Base-by-base conservation (phyloP, 2,329 filamentous ascomycete species). In the Penicillium freii region DNA sequence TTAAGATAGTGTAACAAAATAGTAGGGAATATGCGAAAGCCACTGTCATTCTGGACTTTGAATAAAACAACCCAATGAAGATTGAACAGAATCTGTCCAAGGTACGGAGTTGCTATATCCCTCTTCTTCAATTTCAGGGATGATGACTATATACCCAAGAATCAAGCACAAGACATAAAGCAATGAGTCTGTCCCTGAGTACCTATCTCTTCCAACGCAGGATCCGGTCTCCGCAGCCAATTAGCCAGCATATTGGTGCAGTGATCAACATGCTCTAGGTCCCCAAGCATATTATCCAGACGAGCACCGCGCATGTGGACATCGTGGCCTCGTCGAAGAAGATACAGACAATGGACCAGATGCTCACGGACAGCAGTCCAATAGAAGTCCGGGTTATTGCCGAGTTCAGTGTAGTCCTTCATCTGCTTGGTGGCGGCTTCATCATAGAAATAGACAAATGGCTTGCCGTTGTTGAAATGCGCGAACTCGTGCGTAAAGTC, bases 191-290 rank as follows among this genome's bases (percentile, higher is more conserved):
- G 49, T 9, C 58, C 60, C 13, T 58, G 53, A 13, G 58, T 62
- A 2, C 60, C 60, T 19, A 61, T 27, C 15, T 54, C n/a, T 2
- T 61, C 58, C 29, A 61, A 40, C 2, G 31, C 45, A 2, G 57
- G 54, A 39, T 56, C 51, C 11, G 55, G 45, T 47, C 54, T 55
- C 23, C 57, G 51, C 29, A 62, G 23, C 53, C 51, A 61, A 44
- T 63, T 49, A 25, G 56, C 56, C 47, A 63, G 17, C 53, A 63
- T 61, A 7, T 63, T 40, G 4, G 59, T 59, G 45, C 61, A 63
- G 25, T 63, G 61, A 48, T 61, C 59, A 39, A 61, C 58, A 54
- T 63, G 61, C 8, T 61, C 58, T 10, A 63, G 43, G 45, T 61
- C 56, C 0, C 40, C 47, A n/a, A 59, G 44, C 59, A 63, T 63